Conservation (phyloP, 768 basidiomycete species). For the Amanita fuliginea region DNA sequence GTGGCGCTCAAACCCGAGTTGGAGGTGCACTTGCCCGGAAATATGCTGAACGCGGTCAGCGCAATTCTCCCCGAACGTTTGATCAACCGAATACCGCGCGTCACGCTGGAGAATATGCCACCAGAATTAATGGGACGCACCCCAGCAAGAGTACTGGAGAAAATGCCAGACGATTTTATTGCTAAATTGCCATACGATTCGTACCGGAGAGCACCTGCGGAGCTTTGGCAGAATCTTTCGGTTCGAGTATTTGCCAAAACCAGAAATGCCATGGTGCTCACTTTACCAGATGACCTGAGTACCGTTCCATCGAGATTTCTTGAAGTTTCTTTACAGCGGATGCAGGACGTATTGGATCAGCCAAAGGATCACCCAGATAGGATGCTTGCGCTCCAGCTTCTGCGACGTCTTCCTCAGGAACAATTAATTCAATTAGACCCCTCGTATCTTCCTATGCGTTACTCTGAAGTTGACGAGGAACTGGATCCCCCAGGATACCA, state of each 20-base stretch:
- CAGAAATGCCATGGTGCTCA: neutral
- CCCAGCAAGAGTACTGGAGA: neutral
- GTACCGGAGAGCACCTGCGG: neutral
- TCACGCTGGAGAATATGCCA: neutral
- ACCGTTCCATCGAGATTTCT: neutral
- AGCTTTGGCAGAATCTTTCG: neutral
- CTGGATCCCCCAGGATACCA: no score
- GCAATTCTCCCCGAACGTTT: neutral
- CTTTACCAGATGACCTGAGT: neutral
- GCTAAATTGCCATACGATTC: neutral
- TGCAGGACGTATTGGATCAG: neutral
- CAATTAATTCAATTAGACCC: neutral
- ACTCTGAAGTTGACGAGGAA: neutral
- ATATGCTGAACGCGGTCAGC: neutral
- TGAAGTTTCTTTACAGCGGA: neutral
- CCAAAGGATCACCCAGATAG: neutral
- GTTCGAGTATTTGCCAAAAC: neutral
- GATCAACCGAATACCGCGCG: neutral
- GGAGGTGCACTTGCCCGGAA: neutral
- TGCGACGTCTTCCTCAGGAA: neutral
- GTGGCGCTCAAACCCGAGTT: neutral
- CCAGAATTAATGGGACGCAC: neutral
- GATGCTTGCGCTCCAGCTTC: neutral
- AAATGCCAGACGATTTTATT: neutral
- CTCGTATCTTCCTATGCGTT: neutral